Percentiles rank a stretch among this genome's conserved stretches.
Conservation (phyloP, 257 asterid species). For the Nicotiana benthamiana region DNA sequence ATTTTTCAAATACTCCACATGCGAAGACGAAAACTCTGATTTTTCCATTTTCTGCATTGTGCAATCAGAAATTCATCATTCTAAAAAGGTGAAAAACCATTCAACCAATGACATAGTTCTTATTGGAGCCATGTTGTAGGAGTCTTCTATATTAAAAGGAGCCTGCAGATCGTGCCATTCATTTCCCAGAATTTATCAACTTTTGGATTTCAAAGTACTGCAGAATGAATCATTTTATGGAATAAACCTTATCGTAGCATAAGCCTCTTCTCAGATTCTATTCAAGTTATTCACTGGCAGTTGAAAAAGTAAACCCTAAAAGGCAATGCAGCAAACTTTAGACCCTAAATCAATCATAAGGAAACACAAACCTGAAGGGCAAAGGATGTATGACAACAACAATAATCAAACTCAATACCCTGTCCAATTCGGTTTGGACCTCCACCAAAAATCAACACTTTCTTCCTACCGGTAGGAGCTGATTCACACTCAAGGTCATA, state of each 20-base stretch:
- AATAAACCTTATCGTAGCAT: background rate
- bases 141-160: background rate
- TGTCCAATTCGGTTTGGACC: constrained; percentile 97
- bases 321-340: constrained; percentile 56
- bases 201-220: background rate
- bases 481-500: constrained; percentile 86
- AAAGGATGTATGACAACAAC: constrained; percentile 97
- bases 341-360: constrained; percentile 6
- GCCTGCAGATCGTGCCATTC: background rate
- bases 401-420: constrained; percentile 94
- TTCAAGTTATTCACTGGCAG: background rate
- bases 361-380: constrained; percentile 75
- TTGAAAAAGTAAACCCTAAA: constrained; percentile 28
- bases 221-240: background rate
- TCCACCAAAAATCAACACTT: constrained; percentile 83
- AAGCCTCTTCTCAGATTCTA: background rate
- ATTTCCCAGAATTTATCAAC: background rate
- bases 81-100: background rate
- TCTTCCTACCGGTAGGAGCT: constrained; percentile 67
- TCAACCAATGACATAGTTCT: background rate
- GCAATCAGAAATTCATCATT: background rate
- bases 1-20: background rate
- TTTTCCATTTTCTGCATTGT: background rate
- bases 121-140: background rate
- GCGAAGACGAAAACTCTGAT: background rate